Evolutionary conservation across 257 asterid genomes (phyloP), one percentile per base, ranked within the genome.

Genomic region (Solanum chilense): DNA sequence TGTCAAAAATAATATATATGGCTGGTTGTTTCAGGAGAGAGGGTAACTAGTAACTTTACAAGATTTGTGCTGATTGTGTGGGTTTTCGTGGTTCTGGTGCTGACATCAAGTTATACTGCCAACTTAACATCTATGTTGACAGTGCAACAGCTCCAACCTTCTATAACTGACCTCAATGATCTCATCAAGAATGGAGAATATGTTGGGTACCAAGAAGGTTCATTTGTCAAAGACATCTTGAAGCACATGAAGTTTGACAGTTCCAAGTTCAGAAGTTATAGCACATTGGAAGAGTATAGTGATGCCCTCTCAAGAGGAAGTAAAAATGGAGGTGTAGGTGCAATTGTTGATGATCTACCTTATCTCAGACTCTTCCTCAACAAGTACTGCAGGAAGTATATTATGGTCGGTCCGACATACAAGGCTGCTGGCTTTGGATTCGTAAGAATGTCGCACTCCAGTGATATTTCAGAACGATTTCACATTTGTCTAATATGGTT

Each of bases 21-120:
- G 5, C 8, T 86, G 76, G 9, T 58, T 49, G 39, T 60, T 89
- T 90, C 86, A 93, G 96, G 89, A 84, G 91, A 92, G 86, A 86
- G 89, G 77, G 82, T 91, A 44, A 81, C 88, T 66, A 89, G 84
- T 78, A 88, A 71, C 62, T 86, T 93, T 74, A 77, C 92, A 41
- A 87, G 92, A 80, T 56, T 93, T 83, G 87, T 91, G 87, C 25
- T 93, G 33, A 89, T 90, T 41, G 83, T 87, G 49, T 91, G 96
- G 92, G 91, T 90, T 18, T 89, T 92, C 16, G 94, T 93, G 25
- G 96, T 89, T 7, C 87, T 89, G 25, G 87, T 92, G 82, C 83
- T 93, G 31, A 90, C 66, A 88, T 92, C 94, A n/a, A 92, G 94
- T 42, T 93, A 93, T 83, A 91, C 92, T 6, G 94, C 94, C 68